These are phyloP conservation scores for Cystobasidium slooffiae DNA, from an alignment of 1,284 basidiomycete species.

Conservation along the genomic window DNA sequence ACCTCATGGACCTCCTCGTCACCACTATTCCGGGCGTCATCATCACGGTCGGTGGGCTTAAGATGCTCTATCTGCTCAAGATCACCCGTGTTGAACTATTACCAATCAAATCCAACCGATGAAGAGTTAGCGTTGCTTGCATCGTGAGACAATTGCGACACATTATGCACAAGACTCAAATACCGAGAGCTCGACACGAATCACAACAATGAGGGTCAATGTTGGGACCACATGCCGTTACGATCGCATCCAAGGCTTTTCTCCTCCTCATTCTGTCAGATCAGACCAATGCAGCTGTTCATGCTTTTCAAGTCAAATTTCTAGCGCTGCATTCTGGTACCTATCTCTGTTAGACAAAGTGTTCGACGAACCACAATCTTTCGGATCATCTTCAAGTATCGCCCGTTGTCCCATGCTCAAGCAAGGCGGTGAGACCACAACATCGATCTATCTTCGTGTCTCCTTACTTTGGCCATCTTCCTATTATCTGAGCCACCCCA, in stretches of 20 bases:
- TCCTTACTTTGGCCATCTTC: too few relatives aligned
- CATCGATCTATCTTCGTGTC: too few relatives aligned
- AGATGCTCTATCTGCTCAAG: background rate
- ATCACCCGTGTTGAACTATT: background rate
- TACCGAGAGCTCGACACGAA: too few relatives aligned
- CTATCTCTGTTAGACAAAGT: background rate
- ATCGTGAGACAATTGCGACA: too few relatives aligned
- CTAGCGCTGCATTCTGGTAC: constrained; percentile 11
- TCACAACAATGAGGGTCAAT: too few relatives aligned
- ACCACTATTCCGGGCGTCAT: background rate
- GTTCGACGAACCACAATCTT: background rate
- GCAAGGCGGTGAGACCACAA: too few relatives aligned
- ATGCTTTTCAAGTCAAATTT: background rate
- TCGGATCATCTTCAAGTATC: too few relatives aligned
- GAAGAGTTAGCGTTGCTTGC: too few relatives aligned
- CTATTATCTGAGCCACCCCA: too few relatives aligned
- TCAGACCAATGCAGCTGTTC: constrained; percentile 5
- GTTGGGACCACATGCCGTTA: too few relatives aligned
- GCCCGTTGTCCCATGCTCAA: too few relatives aligned
- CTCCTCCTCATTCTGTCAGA: background rate
- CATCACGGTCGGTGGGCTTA: background rate
- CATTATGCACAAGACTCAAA: too few relatives aligned
- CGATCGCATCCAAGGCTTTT: background rate
- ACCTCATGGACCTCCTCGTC: background rate
- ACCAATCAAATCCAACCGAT: background rate